A percentile compares a stretch with the other conserved stretches of the same genome.
Conservation (phyloP, 108 stramenopile genomes). For the Mayamaea pseudoterrestris region DNA sequence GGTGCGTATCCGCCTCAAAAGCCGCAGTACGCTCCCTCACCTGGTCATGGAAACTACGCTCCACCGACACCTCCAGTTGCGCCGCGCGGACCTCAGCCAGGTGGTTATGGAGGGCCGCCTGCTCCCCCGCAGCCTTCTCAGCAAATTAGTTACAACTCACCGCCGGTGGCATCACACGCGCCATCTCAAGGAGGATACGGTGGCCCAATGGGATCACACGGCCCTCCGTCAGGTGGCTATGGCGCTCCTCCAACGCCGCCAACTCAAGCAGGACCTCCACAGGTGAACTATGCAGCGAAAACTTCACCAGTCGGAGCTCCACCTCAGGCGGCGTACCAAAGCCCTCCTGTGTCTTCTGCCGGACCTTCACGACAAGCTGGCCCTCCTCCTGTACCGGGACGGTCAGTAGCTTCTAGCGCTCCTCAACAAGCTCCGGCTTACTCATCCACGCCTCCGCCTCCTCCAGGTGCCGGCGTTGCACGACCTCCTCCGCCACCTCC, state of each 20-base stretch:
- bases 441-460: conserved; percentile 1
- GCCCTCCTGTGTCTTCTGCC: conserved; percentile 1
- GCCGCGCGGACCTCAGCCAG: conserved; percentile 8
- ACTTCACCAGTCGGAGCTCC: conserved; percentile 1
- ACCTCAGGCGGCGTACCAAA: neutral
- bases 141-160: neutral
- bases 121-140: conserved; percentile 1
- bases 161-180: conserved; percentile 4
- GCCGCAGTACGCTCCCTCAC: conserved; percentile 4
- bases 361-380: conserved; percentile 13
- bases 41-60: neutral
- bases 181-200: neutral
- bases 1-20: conserved; percentile 9
- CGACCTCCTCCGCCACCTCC: conserved; percentile 17
- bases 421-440: conserved; percentile 6
- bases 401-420: conserved; percentile 8
- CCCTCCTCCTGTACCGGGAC: conserved; percentile 30
- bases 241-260: conserved; percentile 10
- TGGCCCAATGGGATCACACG: conserved; percentile 11
- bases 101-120: conserved; percentile 5
- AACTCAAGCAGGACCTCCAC: neutral
- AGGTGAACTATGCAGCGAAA: neutral
- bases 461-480: conserved; percentile 5
- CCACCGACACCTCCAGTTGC: conserved; percentile 11
- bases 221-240: too few relatives aligned